These are phyloP conservation scores for Picochlorum sp. DNA, from an alignment of 139 green algal species.

Conservation along the genomic window DNA sequence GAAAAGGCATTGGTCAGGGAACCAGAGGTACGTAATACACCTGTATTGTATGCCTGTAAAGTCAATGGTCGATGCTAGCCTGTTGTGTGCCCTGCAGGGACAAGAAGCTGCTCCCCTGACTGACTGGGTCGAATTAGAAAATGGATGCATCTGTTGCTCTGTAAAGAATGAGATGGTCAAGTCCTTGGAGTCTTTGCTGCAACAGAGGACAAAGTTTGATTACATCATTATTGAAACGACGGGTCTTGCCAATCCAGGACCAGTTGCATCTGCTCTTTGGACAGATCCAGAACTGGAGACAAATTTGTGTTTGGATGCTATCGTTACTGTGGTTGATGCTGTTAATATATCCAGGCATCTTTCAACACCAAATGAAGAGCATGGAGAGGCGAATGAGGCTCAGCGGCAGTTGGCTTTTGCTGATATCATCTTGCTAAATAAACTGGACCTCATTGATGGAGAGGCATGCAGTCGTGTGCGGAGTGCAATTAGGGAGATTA, in stretches of 20 bases:
- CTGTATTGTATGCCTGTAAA: constrained; percentile 8
- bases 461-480: constrained; percentile 35
- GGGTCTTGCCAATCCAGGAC: constrained; percentile 79
- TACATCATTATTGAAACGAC: constrained; percentile 89
- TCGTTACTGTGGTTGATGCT: constrained; percentile 83
- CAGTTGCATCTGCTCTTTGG: constrained; percentile 76
- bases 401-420: constrained; percentile 78
- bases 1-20: constrained; percentile 71
- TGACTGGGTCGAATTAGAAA: constrained; percentile 91
- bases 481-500: constrained; percentile 49
- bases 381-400: constrained; percentile 61
- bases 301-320: constrained; percentile 58
- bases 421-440: constrained; percentile 82
- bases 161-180: constrained; percentile 88
- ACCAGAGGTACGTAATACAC: constrained; percentile 10
- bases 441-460: constrained; percentile 64
- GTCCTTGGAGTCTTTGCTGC: constrained; percentile 46
- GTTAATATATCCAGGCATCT: constrained; percentile 63
- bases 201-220: constrained; percentile 57
- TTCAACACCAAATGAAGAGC: constrained; percentile 21
- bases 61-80: neutral
- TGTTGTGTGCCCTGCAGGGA: constrained; percentile 5
- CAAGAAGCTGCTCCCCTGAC: constrained; percentile 36
- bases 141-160: constrained; percentile 96
- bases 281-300: constrained; percentile 75